Conservation (phyloP, 1,139 yeast species). For the Citeromyces hawaiiensis region DNA sequence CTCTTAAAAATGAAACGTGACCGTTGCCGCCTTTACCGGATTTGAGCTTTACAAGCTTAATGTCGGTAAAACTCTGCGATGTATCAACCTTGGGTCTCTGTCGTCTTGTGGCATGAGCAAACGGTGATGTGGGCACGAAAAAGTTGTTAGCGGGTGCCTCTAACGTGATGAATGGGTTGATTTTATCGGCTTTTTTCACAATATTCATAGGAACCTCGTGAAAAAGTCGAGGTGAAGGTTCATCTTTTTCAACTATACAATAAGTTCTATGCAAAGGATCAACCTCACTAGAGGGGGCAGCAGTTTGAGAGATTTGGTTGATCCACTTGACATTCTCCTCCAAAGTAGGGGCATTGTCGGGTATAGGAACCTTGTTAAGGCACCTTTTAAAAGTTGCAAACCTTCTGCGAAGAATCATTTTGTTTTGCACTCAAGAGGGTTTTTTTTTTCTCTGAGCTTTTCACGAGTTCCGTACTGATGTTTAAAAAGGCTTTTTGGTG, state of each 20-base stretch:
- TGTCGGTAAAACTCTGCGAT: slow-evolving; percentile 33
- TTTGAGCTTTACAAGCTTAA: slow-evolving; percentile 49
- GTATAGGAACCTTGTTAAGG: slow-evolving; percentile 8
- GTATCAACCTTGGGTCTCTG: slow-evolving; percentile 24
- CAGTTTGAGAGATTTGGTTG: slow-evolving; percentile 7
- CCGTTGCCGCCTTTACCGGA: slow-evolving; percentile 92
- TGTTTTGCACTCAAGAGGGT: background rate
- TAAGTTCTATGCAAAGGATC: background rate
- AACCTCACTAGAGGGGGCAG: background rate
- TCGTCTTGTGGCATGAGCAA: slow-evolving; percentile 18
- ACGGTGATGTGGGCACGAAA: slow-evolving; percentile 24
- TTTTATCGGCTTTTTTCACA: slow-evolving; percentile 7
- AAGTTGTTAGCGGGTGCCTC: slow-evolving; percentile 22
- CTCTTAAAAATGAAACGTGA: slow-evolving; percentile 71
- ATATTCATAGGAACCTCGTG: slow-evolving; percentile 7
- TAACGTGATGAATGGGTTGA: slow-evolving; percentile 15
- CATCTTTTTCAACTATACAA: slow-evolving; percentile 3
- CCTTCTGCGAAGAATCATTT: background rate
- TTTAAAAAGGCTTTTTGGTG: too few species aligned
- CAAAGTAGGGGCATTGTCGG: slow-evolving; percentile 34
- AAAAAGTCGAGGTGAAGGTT: slow-evolving; percentile 8
- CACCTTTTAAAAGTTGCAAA: background rate
- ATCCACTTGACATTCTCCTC: slow-evolving; percentile 34
- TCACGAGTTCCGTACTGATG: too few species aligned
- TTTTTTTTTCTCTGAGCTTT: too few species aligned